Percentiles rank a stretch among this genome's conserved stretches.
Evolutionary conservation across 768 basidiomycete genomes (phyloP).

Genomic region (Trametes villosa): DNA sequence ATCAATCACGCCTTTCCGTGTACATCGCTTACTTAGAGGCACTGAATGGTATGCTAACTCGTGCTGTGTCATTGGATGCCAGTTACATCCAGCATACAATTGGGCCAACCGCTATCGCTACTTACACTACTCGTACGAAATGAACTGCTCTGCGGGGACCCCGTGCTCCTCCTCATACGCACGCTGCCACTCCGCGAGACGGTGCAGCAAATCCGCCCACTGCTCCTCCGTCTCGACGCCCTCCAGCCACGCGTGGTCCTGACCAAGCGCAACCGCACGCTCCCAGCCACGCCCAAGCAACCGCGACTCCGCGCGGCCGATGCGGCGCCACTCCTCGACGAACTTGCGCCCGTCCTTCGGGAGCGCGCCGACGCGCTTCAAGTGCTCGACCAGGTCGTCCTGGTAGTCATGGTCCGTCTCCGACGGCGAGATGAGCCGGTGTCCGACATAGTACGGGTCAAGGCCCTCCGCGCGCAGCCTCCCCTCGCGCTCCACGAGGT

Average conservation of each 20-base stretch:
- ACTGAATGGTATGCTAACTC: conserved; percentile 2
- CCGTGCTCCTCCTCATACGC: conserved; percentile 52
- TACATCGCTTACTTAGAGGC: background rate
- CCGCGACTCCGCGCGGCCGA: conserved; percentile 37
- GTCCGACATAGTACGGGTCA: conserved; percentile 55
- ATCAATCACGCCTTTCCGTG: conserved; percentile 16
- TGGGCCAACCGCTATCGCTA: background rate
- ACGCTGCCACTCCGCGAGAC: conserved; percentile 52
- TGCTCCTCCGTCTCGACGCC: conserved; percentile 55
- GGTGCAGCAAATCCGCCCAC: conserved; percentile 53
- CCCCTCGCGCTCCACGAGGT: conserved; percentile 48
- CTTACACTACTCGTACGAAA: conserved; percentile 1
- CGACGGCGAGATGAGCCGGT: conserved; percentile 42
- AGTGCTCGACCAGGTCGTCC: conserved; percentile 35
- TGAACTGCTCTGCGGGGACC: conserved; percentile 3
- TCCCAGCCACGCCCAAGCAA: conserved; percentile 49
- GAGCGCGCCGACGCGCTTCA: conserved; percentile 37
- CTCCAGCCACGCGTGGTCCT: conserved; percentile 47
- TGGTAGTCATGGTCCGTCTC: conserved; percentile 38
- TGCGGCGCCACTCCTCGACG: conserved; percentile 55
- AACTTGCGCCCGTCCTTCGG: conserved; percentile 48
- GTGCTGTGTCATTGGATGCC: background rate
- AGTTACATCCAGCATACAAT: background rate
- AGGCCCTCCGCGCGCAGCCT: conserved; percentile 44
- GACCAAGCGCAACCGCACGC: conserved; percentile 47